A percentile compares a stretch with the other conserved stretches of the same genome.
Conservation (phyloP, 768 basidiomycete species). For the Panaeolus papilionaceus region DNA sequence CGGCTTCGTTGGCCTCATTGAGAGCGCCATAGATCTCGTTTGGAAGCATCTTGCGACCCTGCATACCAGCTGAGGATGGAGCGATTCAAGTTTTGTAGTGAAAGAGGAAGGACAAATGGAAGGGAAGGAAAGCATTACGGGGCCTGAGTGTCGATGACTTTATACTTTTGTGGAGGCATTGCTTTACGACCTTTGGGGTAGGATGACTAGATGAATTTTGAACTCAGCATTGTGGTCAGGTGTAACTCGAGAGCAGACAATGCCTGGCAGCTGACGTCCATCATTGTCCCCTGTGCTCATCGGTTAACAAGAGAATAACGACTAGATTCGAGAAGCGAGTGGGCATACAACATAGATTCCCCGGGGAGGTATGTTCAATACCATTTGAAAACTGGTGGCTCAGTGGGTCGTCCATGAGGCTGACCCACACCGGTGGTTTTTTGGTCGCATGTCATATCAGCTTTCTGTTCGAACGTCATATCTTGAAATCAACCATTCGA, state of each 20-base stretch:
- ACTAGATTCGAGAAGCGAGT: background rate
- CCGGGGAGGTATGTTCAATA: background rate
- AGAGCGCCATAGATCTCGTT: slow-evolving; percentile 13
- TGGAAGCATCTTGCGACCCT: background rate
- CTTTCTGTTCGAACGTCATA: background rate
- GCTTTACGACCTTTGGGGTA: background rate
- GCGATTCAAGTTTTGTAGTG: background rate
- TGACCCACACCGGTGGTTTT: background rate
- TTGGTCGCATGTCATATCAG: background rate
- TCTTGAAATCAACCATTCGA: no score
- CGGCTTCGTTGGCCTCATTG: background rate
- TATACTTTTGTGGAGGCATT: background rate
- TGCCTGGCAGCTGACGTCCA: background rate
- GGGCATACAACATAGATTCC: background rate
- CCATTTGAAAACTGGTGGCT: background rate
- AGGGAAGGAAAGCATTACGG: background rate
- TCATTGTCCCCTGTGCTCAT: background rate
- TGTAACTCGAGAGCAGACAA: background rate
- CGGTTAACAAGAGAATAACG: background rate
- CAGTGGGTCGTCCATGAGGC: slow-evolving; percentile 2
- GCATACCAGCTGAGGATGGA: background rate
- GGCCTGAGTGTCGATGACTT: background rate
- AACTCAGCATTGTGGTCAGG: slow-evolving; percentile 2
- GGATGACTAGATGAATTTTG: background rate
- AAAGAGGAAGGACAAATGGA: background rate